A percentile compares a stretch with the other conserved stretches of the same genome.
phyloP scores from a whole-genome alignment of 139 green algal species.

The Coelastrella sp. region DNA sequence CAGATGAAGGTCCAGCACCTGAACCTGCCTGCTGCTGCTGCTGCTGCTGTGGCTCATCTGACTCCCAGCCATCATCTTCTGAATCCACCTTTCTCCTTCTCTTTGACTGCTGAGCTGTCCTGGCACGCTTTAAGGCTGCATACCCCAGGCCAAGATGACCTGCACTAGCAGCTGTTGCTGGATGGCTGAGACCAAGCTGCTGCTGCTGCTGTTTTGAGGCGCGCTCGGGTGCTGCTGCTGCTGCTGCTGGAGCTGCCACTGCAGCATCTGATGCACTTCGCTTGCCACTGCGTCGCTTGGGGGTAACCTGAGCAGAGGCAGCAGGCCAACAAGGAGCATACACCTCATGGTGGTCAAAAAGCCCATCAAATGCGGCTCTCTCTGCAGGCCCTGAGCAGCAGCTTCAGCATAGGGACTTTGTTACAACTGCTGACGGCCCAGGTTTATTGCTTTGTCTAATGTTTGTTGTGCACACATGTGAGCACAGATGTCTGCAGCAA shows the following conservation, averaged over 20 bases:
- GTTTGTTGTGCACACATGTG: no score
- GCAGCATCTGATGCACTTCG: background rate
- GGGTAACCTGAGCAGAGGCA: background rate
- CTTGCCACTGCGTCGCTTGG: background rate
- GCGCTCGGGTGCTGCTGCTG: background rate
- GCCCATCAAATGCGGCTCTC: no score
- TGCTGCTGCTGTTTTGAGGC: background rate
- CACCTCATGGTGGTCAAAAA: no score
- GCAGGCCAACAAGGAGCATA: no score
- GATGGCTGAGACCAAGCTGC: background rate
- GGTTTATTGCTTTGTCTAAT: no score
- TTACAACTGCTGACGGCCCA: no score
- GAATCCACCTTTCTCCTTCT: background rate
- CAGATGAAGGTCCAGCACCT: background rate
- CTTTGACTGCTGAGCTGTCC: background rate
- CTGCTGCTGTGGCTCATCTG: background rate
- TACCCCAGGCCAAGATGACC: background rate
- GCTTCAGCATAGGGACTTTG: no score
- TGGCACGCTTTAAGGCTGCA: background rate
- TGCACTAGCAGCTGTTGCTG: background rate
- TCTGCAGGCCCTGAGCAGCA: no score
- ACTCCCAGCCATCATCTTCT: background rate
- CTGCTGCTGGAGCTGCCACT: background rate
- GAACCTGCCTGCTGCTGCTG: background rate
- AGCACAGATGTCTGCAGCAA: no score